Percentiles rank a stretch among this genome's conserved stretches.
Conservation (phyloP, 2,329 filamentous ascomycete species). For the Huntiella omanensis region DNA sequence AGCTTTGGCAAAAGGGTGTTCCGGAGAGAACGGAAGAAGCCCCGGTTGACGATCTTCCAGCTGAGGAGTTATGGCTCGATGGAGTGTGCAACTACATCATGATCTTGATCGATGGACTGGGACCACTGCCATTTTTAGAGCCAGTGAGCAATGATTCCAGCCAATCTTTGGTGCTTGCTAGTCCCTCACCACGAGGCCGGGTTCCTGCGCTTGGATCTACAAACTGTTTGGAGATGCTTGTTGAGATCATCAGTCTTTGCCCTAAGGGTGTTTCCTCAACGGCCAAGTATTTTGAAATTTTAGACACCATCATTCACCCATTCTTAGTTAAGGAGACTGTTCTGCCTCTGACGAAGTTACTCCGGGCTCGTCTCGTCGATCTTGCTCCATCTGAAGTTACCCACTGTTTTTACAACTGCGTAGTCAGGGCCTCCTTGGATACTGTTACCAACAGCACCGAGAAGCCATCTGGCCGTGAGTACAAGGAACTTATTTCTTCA, state of each 20-base stretch:
- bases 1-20: conserved; percentile 25
- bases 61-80: conserved; percentile 29
- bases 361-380: conserved; percentile 2
- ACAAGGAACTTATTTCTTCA: conserved; percentile 49
- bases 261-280: conserved; percentile 30
- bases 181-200: neutral
- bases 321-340: conserved; percentile 34
- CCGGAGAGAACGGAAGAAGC: conserved; percentile 29
- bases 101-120: conserved; percentile 31
- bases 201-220: neutral
- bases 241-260: conserved; percentile 37
- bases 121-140: conserved; percentile 43
- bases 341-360: neutral
- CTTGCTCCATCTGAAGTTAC: neutral
- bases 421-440: neutral
- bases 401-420: conserved; percentile 3
- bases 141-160: conserved; percentile 32
- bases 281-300: conserved; percentile 25
- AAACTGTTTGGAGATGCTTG: conserved; percentile 33
- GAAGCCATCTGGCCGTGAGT: conserved; percentile 38
- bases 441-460: conserved; percentile 2
- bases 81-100: conserved; percentile 33
- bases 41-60: conserved; percentile 16
- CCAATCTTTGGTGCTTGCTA: conserved; percentile 15
- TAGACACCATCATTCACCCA: conserved; percentile 34